Conservation (phyloP, 1,284 basidiomycete species). For the Amylostereum chailletii region DNA sequence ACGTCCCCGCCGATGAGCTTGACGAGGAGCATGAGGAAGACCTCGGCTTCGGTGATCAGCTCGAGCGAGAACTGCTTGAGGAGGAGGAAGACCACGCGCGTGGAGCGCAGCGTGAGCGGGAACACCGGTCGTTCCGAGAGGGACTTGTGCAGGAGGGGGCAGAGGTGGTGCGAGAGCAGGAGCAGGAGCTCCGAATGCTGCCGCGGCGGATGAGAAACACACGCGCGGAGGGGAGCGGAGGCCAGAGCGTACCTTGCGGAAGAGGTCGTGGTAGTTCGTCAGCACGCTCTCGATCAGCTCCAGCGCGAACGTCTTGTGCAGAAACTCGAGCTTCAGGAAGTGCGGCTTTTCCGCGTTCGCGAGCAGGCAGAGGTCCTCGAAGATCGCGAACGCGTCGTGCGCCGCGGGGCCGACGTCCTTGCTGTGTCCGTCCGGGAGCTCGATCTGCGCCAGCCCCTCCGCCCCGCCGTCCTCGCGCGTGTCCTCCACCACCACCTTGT, state of each 20-base stretch:
- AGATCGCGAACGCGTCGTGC: slow-evolving; percentile 80
- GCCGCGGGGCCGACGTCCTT: slow-evolving; percentile 70
- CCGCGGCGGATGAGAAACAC: neutral
- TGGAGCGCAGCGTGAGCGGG: slow-evolving; percentile 83
- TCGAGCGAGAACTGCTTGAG: slow-evolving; percentile 87
- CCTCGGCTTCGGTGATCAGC: slow-evolving; percentile 73
- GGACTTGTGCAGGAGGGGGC: slow-evolving; percentile 81
- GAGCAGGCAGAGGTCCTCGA: slow-evolving; percentile 85
- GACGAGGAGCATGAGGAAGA: slow-evolving; percentile 78
- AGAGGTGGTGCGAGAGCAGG: slow-evolving; percentile 82
- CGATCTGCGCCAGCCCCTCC: slow-evolving; percentile 31
- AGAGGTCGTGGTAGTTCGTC: slow-evolving; percentile 87
- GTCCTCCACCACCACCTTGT: slow-evolving; percentile 86
- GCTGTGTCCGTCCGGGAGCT: slow-evolving; percentile 56
- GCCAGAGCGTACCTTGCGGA: slow-evolving; percentile 54
- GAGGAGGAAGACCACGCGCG: slow-evolving; percentile 87
- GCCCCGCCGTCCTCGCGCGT: slow-evolving; percentile 29
- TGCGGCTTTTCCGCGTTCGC: slow-evolving; percentile 77
- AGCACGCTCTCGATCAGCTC: slow-evolving; percentile 96
- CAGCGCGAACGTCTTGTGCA: slow-evolving; percentile 91
- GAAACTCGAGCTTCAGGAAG: slow-evolving; percentile 77
- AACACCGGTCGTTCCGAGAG: slow-evolving; percentile 82
- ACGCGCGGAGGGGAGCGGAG: neutral
- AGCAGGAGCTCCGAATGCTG: slow-evolving; percentile 80
- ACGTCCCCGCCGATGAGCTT: slow-evolving; percentile 68